Evolutionary conservation across 2,329 filamentous ascomycete species (phyloP).

Genomic region (Huntiella omanensis): DNA sequence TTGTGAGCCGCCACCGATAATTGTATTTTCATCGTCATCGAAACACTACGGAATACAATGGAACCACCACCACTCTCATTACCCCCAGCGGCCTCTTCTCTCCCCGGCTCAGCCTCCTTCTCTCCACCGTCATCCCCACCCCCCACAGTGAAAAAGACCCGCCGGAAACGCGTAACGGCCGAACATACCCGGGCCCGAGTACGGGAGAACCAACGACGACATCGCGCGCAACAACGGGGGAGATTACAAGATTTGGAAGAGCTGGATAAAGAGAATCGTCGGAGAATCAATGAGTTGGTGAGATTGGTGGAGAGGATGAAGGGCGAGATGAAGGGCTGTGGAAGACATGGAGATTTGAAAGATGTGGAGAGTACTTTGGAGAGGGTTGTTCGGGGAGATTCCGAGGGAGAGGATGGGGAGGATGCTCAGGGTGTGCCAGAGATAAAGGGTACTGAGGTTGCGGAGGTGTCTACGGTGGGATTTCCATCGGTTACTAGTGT

Average conservation of each 20-base stretch:
- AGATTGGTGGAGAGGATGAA: neutral
- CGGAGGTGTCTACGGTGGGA: no score
- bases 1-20: no score
- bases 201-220: slow-evolving; percentile 32
- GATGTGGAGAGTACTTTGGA: no score
- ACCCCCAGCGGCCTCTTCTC: neutral
- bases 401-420: no score
- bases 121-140: neutral
- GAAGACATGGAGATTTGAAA: neutral
- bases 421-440: no score
- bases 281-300: slow-evolving; percentile 2
- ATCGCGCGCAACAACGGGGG: slow-evolving; percentile 25
- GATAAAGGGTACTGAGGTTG: no score
- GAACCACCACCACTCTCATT: neutral
- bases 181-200: slow-evolving; percentile 21
- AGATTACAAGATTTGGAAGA: slow-evolving; percentile 18
- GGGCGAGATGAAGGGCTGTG: slow-evolving; percentile 4
- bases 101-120: neutral
- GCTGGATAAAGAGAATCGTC: slow-evolving; percentile 1
- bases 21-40: no score
- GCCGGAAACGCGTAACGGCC: slow-evolving; percentile 12
- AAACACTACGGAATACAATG: neutral
- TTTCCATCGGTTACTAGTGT: no score
- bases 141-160: slow-evolving; percentile 1
- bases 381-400: no score